These are phyloP conservation scores for Agaricales sp. DNA, from an alignment of 1,284 basidiomycete genomes.

Conservation along the genomic window DNA sequence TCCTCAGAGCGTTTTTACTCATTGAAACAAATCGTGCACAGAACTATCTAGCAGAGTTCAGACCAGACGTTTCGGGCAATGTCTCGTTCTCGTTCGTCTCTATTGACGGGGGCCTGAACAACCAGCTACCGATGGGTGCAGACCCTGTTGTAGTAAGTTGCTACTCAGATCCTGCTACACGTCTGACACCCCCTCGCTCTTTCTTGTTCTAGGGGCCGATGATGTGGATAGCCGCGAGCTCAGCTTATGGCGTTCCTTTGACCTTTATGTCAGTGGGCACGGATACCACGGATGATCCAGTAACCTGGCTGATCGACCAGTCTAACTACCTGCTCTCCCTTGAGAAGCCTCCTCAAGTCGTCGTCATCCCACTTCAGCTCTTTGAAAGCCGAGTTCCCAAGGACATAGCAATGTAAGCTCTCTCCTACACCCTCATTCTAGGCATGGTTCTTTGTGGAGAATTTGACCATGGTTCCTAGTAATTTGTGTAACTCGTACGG, in stretches of 20 bases:
- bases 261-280: slow-evolving; percentile 8
- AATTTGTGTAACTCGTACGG: not conserved
- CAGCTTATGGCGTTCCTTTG: slow-evolving; percentile 13
- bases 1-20: too few relatives aligned
- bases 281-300: slow-evolving; percentile 5
- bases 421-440: too few relatives aligned
- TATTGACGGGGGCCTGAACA: not conserved
- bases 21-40: too few relatives aligned
- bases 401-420: too few relatives aligned
- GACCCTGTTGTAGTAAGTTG: not conserved
- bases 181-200: too few relatives aligned
- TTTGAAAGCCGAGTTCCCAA: too few relatives aligned
- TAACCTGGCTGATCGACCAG: slow-evolving; percentile 10
- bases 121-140: not conserved
- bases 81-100: not conserved
- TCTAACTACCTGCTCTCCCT: slow-evolving; percentile 9
- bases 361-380: slow-evolving; percentile 16
- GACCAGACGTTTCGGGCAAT: not conserved
- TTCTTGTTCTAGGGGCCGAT: not conserved
- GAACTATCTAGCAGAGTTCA: not conserved
- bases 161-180: too few relatives aligned
- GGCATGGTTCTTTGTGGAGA: too few relatives aligned
- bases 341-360: slow-evolving; percentile 10
- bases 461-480: not conserved
- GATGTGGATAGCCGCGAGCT: slow-evolving; percentile 8